These are phyloP conservation scores for Ceraceosorus guamensis DNA, from an alignment of 1,284 basidiomycete species.

Conservation along the genomic window DNA sequence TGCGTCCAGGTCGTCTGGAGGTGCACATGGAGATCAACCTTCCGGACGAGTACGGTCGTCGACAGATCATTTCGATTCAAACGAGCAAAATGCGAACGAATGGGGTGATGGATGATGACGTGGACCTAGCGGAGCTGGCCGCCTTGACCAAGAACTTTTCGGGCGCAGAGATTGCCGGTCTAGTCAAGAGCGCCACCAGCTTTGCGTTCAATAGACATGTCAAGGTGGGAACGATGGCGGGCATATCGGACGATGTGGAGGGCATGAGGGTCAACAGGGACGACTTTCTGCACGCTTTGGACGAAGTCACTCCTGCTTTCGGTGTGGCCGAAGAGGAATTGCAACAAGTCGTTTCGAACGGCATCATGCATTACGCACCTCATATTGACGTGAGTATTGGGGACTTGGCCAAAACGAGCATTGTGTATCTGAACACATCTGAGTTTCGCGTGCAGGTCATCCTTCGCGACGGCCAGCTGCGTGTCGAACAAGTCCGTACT, in stretches of 20 bases:
- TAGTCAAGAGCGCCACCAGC: constrained; percentile 95
- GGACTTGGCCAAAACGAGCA: constrained; percentile 84
- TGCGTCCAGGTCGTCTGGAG: constrained; percentile 95
- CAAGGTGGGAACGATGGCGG: constrained; percentile 93
- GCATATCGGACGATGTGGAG: constrained; percentile 90
- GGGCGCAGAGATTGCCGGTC: constrained; percentile 89
- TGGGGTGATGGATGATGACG: constrained; percentile 80
- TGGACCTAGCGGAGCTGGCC: constrained; percentile 78
- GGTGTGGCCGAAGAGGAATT: constrained; percentile 97
- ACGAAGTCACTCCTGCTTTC: constrained; percentile 93
- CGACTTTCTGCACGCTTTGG: constrained; percentile 85
- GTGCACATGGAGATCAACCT: constrained; percentile 99
- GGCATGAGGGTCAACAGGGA: constrained; percentile 77
- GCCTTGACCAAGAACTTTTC: constrained; percentile 90
- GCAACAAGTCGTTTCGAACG: constrained; percentile 86
- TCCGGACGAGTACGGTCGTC: constrained; percentile 85
- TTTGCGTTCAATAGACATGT: constrained; percentile 97
- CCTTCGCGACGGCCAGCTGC: constrained; percentile 78
- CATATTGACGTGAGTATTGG: constrained; percentile 85
- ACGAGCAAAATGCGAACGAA: constrained; percentile 89
- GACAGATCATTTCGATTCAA: constrained; percentile 92
- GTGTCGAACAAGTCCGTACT: constrained; percentile 89
- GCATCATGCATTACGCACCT: constrained; percentile 82
- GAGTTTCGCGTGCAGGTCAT: constrained; percentile 64
- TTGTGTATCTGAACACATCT: constrained; percentile 94